phyloP scores from a whole-genome alignment of 352 stramenopile species.

The Thraustotheca clavata region DNA sequence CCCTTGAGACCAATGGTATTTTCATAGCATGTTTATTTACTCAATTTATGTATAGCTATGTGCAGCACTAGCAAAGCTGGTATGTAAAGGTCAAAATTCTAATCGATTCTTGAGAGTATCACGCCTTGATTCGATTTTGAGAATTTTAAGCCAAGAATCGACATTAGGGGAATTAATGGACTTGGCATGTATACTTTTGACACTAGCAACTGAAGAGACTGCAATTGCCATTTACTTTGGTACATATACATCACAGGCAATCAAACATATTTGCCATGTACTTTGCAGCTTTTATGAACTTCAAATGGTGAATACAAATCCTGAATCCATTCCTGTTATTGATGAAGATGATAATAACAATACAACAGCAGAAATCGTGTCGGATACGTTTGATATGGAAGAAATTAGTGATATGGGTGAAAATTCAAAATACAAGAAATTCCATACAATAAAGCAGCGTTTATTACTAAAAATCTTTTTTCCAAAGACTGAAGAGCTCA shows the following conservation, averaged over 20 bases:
- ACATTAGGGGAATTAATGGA: slow-evolving; percentile 11
- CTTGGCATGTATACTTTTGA: slow-evolving; percentile 16
- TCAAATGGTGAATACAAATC: slow-evolving; percentile 15
- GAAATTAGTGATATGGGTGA: too few relatives aligned
- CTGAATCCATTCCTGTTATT: background rate
- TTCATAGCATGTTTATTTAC: background rate
- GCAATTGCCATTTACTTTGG: slow-evolving; percentile 15
- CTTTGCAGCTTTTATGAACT: slow-evolving; percentile 19
- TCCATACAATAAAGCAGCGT: slow-evolving; percentile 2
- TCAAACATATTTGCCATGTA: slow-evolving; percentile 13
- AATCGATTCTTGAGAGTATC: background rate
- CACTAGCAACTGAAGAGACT: slow-evolving; percentile 1
- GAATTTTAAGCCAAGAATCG: slow-evolving; percentile 15
- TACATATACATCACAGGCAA: slow-evolving; percentile 2
- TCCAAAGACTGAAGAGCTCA: slow-evolving; percentile 18
- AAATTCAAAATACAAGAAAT: background rate
- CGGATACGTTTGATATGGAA: too few relatives aligned
- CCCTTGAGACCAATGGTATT: slow-evolving; percentile 18
- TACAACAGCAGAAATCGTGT: background rate
- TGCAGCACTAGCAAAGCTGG: slow-evolving; percentile 8
- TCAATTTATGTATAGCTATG: slow-evolving; percentile 5
- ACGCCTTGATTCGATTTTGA: slow-evolving; percentile 14
- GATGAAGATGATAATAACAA: background rate
- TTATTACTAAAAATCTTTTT: slow-evolving; percentile 16
- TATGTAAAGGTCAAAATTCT: slow-evolving; percentile 15